Percentiles rank a stretch among this genome's conserved stretches.
These are phyloP conservation scores for Cephaloascus albidus DNA, from an alignment of 805 yeast genomes.

Conservation along the genomic window DNA sequence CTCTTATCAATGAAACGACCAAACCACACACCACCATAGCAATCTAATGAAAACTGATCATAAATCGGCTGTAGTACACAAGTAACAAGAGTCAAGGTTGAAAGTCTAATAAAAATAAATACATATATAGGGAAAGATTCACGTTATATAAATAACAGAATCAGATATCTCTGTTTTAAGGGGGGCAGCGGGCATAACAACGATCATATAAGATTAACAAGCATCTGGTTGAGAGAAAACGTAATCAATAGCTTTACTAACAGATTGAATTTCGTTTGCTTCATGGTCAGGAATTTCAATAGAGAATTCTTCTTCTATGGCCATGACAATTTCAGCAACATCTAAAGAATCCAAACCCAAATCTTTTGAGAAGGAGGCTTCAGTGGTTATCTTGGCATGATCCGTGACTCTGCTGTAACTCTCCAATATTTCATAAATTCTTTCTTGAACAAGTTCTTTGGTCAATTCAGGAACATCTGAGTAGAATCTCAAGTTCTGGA, in stretches of 20 bases:
- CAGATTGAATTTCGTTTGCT: constrained; percentile 89
- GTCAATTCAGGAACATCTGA: constrained; percentile 54
- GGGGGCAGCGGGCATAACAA: too few species aligned
- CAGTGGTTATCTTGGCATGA: constrained; percentile 15
- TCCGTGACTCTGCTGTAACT: constrained; percentile 49
- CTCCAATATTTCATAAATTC: constrained; percentile 56
- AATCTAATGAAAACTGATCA: too few species aligned
- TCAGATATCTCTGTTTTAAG: too few species aligned
- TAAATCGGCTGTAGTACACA: too few species aligned
- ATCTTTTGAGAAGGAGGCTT: constrained; percentile 55
- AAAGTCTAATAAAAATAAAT: too few species aligned
- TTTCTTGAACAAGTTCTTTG: constrained; percentile 50
- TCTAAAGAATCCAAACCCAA: constrained; percentile 90
- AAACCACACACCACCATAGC: too few species aligned
- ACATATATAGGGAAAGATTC: too few species aligned
- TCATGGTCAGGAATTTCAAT: constrained; percentile 82
- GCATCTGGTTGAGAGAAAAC: constrained; percentile 57
- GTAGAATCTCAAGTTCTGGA: constrained; percentile 22
- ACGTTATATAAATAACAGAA: too few species aligned
- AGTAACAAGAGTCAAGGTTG: too few species aligned
- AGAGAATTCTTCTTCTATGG: constrained; percentile 87
- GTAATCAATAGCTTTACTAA: constrained; percentile 87
- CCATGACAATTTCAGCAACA: constrained; percentile 91
- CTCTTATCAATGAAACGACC: too few species aligned
- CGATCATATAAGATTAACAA: constrained; percentile 12